Percentiles rank a stretch among this genome's conserved stretches.
Evolutionary conservation across 2,329 filamentous ascomycete genomes (phyloP).

Genomic region (Raffaelea arxii): DNA sequence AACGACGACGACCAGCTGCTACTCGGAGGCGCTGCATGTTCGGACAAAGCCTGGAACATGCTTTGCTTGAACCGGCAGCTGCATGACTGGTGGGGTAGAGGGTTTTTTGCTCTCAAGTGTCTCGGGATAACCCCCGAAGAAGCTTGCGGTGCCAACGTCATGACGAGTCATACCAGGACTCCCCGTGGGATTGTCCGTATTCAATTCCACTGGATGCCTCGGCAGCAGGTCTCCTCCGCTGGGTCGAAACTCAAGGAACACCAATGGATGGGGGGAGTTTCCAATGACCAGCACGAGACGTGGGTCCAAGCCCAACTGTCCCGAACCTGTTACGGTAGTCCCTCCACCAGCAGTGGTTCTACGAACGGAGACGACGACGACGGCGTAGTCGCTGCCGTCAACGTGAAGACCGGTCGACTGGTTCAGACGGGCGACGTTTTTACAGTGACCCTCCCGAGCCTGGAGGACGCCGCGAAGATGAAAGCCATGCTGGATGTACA

Average conservation of each 20-base stretch:
- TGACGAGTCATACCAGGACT: no score
- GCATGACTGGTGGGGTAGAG: background rate
- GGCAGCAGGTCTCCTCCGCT: background rate
- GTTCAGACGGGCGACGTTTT: background rate
- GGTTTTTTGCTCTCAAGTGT: background rate
- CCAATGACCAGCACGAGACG: no score
- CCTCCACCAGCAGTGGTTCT: no score
- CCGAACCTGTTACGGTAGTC: no score
- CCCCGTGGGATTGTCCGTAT: slow-evolving; percentile 1
- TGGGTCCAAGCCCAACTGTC: background rate
- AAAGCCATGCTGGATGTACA: slow-evolving; percentile 3
- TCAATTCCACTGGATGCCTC: no score
- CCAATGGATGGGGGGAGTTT: no score
- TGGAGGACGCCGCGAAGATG: background rate
- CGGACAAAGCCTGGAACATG: background rate
- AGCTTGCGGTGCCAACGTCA: background rate
- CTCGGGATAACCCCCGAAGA: background rate
- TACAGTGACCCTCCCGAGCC: background rate
- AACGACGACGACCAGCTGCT: no score
- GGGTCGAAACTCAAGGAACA: no score
- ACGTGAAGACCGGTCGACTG: background rate
- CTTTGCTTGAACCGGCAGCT: background rate
- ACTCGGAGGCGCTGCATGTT: no score
- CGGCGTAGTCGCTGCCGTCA: background rate
- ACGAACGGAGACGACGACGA: background rate